Conservation (phyloP, 441 rosid genomes). For the Isatis lusitanica region DNA sequence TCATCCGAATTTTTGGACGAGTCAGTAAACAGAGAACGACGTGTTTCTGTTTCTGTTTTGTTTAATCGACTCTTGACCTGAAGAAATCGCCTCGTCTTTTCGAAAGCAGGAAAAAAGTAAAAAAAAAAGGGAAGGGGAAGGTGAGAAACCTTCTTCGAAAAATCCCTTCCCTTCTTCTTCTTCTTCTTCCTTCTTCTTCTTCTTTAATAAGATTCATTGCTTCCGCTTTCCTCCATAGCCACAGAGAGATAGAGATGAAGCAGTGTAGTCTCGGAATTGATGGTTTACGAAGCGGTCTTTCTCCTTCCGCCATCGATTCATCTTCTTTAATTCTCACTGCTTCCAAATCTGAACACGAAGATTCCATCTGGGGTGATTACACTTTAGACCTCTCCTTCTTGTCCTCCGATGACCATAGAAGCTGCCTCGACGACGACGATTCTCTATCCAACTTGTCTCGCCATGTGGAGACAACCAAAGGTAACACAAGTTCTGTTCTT, state of each 20-base stretch:
- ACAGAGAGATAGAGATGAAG: not conserved
- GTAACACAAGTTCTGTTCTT: not conserved
- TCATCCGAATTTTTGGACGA: not conserved
- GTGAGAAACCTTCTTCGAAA: not conserved
- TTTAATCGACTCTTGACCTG: conserved; percentile 25
- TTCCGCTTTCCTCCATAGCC: not conserved
- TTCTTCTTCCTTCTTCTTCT: not conserved
- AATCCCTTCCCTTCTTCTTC: not conserved
- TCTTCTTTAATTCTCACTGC: conserved; percentile 16
- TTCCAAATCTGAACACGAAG: conserved; percentile 25
- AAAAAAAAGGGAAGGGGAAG: conserved; percentile 7
- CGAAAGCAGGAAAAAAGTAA: not conserved
- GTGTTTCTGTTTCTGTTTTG: not conserved
- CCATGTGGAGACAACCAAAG: conserved; percentile 28
- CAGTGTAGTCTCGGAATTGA: conserved; percentile 20
- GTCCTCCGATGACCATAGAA: conserved; percentile 15
- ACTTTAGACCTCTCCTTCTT: conserved; percentile 28
- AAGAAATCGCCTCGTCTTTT: conserved; percentile 3
- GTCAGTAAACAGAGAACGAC: conserved; percentile 6
- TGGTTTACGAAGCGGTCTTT: conserved; percentile 37
- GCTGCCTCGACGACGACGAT: conserved; percentile 15
- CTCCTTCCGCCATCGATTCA: conserved; percentile 27
- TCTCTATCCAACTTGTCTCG: conserved; percentile 28
- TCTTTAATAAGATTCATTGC: not conserved
- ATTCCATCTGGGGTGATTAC: conserved; percentile 22